Base-by-base conservation (phyloP, 306 rosid genomes). In the Lupinus albus region DNA sequence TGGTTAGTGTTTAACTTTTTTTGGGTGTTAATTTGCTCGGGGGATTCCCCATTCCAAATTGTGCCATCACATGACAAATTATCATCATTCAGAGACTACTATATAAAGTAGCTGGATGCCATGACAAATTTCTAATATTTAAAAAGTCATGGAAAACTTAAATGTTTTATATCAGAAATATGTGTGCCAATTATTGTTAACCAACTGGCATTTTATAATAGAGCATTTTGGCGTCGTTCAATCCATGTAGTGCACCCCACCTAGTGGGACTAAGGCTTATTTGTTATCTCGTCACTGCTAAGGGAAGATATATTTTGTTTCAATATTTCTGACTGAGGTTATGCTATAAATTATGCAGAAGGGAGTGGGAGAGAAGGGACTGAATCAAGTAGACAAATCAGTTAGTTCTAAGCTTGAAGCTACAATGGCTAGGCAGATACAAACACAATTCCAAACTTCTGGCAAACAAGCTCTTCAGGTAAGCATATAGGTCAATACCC, bases 381-480 rank as follows among this genome's bases (percentile, higher is more conserved):
- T 87, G 70, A 81, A 61, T 77, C 93, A 87, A 71, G 78, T 87
- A 66, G 93, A 87, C 67, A 87, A 82, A 32, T 76, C 86, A 14
- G 82, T 87, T 45, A 71, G 66, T 80, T 76, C 86, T 54, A 87
- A 87, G 74, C 86, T 87, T 32, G 93, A 87, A 73, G 84, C 84
- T 63, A 73, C 86, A 0, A 71, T 84, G 65, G 79, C 84, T 61
- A 82, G 84, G 84, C 87, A 87, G 77, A 87, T 87, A 73, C 93
- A 84, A 68, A 59, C 78, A 76, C 89, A 84, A 59, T 87, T 87
- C 76, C 93, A 87, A 76, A 84, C 86, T 75, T 73, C 93, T 71
- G 93, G 89, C 65, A 87, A 78, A 83, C 93, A 82, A 77, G 84
- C 80, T 67, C 89, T 87, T 71, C 93, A 84, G 83, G 93, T 87